These are phyloP conservation scores for Colletotrichum tamarilloi DNA, from an alignment of 2,329 filamentous ascomycete species.

Conservation along the genomic window DNA sequence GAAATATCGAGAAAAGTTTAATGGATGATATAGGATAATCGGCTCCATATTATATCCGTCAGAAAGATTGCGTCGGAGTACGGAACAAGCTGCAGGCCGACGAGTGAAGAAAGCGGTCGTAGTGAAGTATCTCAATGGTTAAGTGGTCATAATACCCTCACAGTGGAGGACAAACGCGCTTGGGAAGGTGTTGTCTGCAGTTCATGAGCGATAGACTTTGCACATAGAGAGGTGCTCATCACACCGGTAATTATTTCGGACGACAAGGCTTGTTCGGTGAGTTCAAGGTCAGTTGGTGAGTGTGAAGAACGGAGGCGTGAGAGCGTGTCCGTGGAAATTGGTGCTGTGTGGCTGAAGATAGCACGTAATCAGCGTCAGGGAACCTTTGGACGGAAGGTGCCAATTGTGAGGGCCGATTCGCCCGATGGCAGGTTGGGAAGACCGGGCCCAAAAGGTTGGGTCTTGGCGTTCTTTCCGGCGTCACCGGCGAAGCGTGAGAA, in stretches of 20 bases:
- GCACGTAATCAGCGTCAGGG: background rate
- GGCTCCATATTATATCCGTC: background rate
- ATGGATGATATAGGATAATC: background rate
- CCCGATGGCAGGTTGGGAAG: background rate
- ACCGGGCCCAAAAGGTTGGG: background rate
- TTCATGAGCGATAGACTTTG: background rate
- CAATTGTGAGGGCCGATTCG: background rate
- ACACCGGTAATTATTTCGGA: background rate
- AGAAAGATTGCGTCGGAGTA: background rate
- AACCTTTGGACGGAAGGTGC: background rate
- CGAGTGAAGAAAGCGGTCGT: too few relatives aligned
- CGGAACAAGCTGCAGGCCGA: background rate
- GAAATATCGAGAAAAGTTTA: background rate
- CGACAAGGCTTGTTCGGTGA: background rate
- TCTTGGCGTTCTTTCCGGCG: background rate
- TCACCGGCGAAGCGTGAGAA: background rate
- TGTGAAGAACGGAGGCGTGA: background rate
- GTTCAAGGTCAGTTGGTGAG: too few relatives aligned
- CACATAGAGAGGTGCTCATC: background rate
- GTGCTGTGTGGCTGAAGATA: background rate
- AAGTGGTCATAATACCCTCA: too few relatives aligned
- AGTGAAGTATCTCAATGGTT: too few relatives aligned
- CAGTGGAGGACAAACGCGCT: too few relatives aligned
- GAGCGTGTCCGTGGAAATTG: background rate
- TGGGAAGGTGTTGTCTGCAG: too few relatives aligned